These are phyloP conservation scores for Lasiosphaeriaceae sp. DNA, from an alignment of 495 filamentous ascomycete genomes.

Conservation along the genomic window DNA sequence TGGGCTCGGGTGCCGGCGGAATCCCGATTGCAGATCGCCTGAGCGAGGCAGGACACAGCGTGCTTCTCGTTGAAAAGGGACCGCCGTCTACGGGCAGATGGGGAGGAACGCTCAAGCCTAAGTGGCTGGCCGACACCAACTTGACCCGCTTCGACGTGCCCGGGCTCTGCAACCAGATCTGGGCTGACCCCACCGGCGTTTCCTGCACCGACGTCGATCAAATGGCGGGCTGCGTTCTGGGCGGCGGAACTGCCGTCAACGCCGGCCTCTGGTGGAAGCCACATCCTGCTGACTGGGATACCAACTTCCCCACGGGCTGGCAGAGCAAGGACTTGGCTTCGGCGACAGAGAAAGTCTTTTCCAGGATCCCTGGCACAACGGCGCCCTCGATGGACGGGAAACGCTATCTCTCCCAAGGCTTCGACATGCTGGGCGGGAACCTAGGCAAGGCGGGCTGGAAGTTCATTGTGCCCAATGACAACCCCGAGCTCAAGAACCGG, in stretches of 20 bases:
- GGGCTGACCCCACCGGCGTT: conserved; percentile 54
- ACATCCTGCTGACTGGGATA: conserved; percentile 59
- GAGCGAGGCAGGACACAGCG: conserved; percentile 55
- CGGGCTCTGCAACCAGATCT: conserved; percentile 66
- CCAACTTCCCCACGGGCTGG: conserved; percentile 69
- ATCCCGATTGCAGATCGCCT: conserved; percentile 60
- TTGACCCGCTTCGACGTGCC: conserved; percentile 72
- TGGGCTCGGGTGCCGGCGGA: conserved; percentile 60
- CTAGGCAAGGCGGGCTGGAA: conserved; percentile 57
- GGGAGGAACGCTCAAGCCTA: conserved; percentile 54
- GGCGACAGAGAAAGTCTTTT: conserved; percentile 57
- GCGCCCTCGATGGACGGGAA: conserved; percentile 61
- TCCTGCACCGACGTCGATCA: conserved; percentile 62
- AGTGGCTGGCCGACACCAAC: conserved; percentile 58
- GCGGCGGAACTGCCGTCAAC: conserved; percentile 69
- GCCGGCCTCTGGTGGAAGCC: conserved; percentile 52
- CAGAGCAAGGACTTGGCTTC: conserved; percentile 56
- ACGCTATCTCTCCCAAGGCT: conserved; percentile 61
- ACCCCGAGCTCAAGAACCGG: conserved; percentile 59
- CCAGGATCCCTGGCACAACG: conserved; percentile 64
- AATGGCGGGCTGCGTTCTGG: conserved; percentile 71
- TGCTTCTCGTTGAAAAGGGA: conserved; percentile 61
- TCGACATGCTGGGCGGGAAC: conserved; percentile 51
- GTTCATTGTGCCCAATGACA: conserved; percentile 53
- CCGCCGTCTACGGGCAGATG: conserved; percentile 53